phyloP scores from a whole-genome alignment of 179 eudicot genomes.

The Spergularia azorica region DNA sequence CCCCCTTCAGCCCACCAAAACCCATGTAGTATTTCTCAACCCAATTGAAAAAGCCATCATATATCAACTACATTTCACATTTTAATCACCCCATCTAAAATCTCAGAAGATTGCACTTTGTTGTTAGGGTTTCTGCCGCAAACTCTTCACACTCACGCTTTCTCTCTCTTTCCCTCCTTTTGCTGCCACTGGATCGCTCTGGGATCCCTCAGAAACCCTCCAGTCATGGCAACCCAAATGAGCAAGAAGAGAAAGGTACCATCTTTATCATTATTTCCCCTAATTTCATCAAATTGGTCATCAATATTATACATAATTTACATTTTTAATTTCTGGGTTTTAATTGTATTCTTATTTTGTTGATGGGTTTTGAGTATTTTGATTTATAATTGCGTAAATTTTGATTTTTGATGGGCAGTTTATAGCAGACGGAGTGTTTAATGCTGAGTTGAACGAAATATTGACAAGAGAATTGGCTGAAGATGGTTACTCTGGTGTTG shows the following conservation, averaged over 20 bases:
- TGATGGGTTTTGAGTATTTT: not conserved
- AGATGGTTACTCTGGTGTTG: slow-evolving; percentile 64
- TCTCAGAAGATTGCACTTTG: not conserved
- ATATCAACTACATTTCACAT: not conserved
- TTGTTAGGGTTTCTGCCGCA: not conserved
- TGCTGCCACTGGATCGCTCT: too few species aligned
- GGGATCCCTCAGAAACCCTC: not conserved
- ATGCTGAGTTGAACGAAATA: slow-evolving; percentile 53
- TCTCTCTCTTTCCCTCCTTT: not conserved
- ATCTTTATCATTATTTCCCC: not conserved
- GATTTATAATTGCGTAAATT: not conserved
- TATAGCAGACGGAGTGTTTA: slow-evolving; percentile 57
- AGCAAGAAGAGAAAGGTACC: slow-evolving; percentile 39
- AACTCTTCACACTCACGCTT: not conserved
- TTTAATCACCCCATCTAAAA: not conserved
- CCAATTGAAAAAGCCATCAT: not conserved
- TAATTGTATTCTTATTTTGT: not conserved
- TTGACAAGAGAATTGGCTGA: slow-evolving; percentile 54
- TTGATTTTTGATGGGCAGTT: slow-evolving; percentile 27
- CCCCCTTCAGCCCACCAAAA: too few species aligned
- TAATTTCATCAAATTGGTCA: not conserved
- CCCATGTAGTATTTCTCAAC: too few species aligned
- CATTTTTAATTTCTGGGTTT: not conserved
- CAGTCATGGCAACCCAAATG: slow-evolving; percentile 41
- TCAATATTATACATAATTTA: not conserved